A percentile compares a stretch with the other conserved stretches of the same genome.
These are phyloP conservation scores for Zygotorulaspora sp. DNA, from an alignment of 805 yeast genomes.

Conservation along the genomic window DNA sequence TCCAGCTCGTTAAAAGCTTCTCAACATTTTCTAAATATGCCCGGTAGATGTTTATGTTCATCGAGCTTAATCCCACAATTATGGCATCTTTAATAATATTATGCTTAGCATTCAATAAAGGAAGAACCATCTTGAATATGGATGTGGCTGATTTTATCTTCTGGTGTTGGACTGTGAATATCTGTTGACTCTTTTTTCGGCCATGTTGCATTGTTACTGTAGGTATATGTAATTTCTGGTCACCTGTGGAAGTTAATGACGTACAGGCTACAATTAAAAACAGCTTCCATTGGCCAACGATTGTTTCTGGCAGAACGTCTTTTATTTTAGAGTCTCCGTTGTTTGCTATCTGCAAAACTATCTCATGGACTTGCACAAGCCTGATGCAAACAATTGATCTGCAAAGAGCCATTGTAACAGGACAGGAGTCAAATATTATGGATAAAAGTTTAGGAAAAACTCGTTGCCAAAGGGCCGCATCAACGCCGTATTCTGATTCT, in stretches of 20 bases:
- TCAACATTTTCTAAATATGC: slow-evolving; percentile 76
- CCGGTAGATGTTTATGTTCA: slow-evolving; percentile 83
- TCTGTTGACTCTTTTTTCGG: slow-evolving; percentile 71
- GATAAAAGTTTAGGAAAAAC: slow-evolving; percentile 72
- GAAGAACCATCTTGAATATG: slow-evolving; percentile 81
- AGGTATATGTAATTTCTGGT: slow-evolving; percentile 72
- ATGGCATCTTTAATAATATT: slow-evolving; percentile 75
- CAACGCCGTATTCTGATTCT: slow-evolving; percentile 90
- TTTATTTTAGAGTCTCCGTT: slow-evolving; percentile 32
- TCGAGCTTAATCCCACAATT: slow-evolving; percentile 82
- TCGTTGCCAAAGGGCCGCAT: slow-evolving; percentile 93
- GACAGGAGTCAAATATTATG: slow-evolving; percentile 72
- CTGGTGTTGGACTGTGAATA: slow-evolving; percentile 80
- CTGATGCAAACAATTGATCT: slow-evolving; percentile 87
- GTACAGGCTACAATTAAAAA: slow-evolving; percentile 88
- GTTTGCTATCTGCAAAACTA: slow-evolving; percentile 52
- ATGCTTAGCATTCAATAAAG: slow-evolving; percentile 68
- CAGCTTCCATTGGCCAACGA: slow-evolving; percentile 83
- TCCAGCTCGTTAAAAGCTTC: slow-evolving; percentile 53
- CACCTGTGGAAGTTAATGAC: slow-evolving; percentile 83
- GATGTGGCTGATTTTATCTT: slow-evolving; percentile 90
- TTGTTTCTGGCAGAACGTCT: slow-evolving; percentile 57
- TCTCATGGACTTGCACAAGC: slow-evolving; percentile 78
- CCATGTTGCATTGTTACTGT: slow-evolving; percentile 52
- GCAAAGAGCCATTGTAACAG: slow-evolving; percentile 89